Base-by-base conservation (phyloP, 352 stramenopile genomes). In the Thraustotheca clavata region DNA sequence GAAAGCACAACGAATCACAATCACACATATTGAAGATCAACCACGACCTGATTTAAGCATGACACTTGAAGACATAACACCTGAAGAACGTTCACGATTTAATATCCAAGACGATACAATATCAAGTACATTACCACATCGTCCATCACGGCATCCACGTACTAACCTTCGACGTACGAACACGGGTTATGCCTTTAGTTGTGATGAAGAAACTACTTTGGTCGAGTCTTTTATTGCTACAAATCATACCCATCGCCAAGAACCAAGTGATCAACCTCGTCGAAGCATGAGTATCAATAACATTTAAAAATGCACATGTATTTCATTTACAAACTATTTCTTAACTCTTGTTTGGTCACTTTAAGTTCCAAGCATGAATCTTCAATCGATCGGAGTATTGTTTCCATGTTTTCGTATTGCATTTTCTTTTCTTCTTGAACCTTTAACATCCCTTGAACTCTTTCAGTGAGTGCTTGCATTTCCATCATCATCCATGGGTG, bases 151-250 rank as follows among this genome's bases (percentile, higher is more conserved):
- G 38, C 0, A 46, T 46, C 29, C n/a, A n/a, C 39, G 39, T 47
- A 24, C 39, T n/a, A 47, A n/a, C n/a, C 43, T 52, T 16, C 66
- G 69, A n/a, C 70, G 76, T 8, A 73, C 77, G 29, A 87, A 85
- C 67, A 90, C 81, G 8, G 83, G 83, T 41, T 92, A 75, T 52
- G 83, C 83, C 29, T 92, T 92, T 68, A 91, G 81, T 62, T 91
- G 80, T 67, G 83, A 92, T 63, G 81, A 92, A 49, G 79, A 88
- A 62, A 92, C 83, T 43, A 90, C 83, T 40, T 57, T 89, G 16
- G 83, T 79, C 46, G 83, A 92, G 71, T 89, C 79, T 65, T 89
- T 89, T 70, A 91, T 91, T 47, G 83, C 83, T 18, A 90, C 83
- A 14, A 90, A 87, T 67, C 38, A 65, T 41, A 11, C 18, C 18